Percentiles rank a stretch among this genome's conserved stretches.
phyloP scores from a whole-genome alignment of 306 rosid species.

The Betula pendula region DNA sequence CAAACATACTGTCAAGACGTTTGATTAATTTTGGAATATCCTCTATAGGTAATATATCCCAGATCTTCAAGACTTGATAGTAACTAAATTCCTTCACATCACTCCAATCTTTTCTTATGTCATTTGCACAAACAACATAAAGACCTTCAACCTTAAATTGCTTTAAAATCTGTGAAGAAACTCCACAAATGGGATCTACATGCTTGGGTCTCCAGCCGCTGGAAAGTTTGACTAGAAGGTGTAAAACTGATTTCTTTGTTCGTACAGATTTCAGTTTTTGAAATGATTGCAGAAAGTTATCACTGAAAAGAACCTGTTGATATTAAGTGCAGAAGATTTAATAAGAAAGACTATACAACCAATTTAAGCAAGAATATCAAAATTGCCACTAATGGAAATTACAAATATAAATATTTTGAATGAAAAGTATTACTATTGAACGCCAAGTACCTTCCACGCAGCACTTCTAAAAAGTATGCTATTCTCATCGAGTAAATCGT shows the following conservation, averaged over 20 bases:
- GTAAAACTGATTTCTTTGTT: constrained; percentile 44
- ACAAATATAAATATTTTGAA: neutral
- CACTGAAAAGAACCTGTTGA: constrained; percentile 64
- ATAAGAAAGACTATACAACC: neutral
- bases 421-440: neutral
- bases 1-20: constrained; percentile 58
- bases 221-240: constrained; percentile 62
- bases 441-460: no score
- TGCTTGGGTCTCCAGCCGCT: constrained; percentile 70
- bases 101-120: constrained; percentile 45
- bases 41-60: constrained; percentile 62
- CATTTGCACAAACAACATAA: constrained; percentile 54
- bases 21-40: constrained; percentile 54
- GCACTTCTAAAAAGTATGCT: no score
- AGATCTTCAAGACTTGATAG: constrained; percentile 63
- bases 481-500: no score
- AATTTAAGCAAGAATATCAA: neutral
- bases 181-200: constrained; percentile 35
- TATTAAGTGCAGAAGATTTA: neutral
- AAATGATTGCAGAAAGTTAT: constrained; percentile 68
- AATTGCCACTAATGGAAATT: neutral
- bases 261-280: constrained; percentile 36
- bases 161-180: constrained; percentile 50
- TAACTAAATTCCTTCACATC: constrained; percentile 44
- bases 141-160: constrained; percentile 57